phyloP scores from a whole-genome alignment of 1,284 basidiomycete species.

The Rhodotorula sp. region DNA sequence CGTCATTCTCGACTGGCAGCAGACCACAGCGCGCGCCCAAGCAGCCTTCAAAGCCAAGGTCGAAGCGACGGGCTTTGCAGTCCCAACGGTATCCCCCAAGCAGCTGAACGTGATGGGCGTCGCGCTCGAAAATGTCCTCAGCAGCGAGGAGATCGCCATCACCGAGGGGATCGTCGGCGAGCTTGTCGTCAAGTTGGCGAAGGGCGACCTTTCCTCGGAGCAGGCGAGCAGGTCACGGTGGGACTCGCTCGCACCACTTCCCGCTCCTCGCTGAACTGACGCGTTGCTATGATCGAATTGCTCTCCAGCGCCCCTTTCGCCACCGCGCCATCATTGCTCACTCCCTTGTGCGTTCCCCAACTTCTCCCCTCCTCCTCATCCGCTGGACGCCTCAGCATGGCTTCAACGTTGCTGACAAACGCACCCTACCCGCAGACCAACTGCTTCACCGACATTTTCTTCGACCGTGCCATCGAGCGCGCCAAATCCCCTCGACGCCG shows the following conservation, averaged over 20 bases:
- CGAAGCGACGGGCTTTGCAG: neutral
- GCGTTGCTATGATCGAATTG: neutral
- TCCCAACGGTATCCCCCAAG: neutral
- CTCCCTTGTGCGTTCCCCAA: slow-evolving; percentile 48
- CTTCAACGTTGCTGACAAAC: neutral
- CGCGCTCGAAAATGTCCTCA: slow-evolving; percentile 59
- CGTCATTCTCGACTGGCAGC: slow-evolving; percentile 52
- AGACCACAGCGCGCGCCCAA: slow-evolving; percentile 58
- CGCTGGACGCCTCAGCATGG: neutral
- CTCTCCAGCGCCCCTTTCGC: slow-evolving; percentile 41
- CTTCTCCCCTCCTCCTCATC: neutral
- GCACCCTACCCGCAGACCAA: slow-evolving; percentile 54
- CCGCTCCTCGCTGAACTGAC: neutral
- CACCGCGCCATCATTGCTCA: slow-evolving; percentile 48
- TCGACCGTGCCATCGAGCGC: slow-evolving; percentile 59
- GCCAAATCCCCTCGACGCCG: slow-evolving; percentile 61
- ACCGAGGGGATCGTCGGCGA: slow-evolving; percentile 54
- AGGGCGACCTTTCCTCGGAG: slow-evolving; percentile 40
- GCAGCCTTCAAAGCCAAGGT: slow-evolving; percentile 16
- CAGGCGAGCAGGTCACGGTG: slow-evolving; percentile 47
- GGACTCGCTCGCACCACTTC: neutral
- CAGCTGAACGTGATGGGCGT: slow-evolving; percentile 10
- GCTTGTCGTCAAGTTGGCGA: slow-evolving; percentile 45
- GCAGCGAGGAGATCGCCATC: slow-evolving; percentile 62
- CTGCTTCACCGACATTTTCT: slow-evolving; percentile 67